Base-by-base conservation (phyloP, 2,329 filamentous ascomycete genomes). In the Venturiaceae sp. region DNA sequence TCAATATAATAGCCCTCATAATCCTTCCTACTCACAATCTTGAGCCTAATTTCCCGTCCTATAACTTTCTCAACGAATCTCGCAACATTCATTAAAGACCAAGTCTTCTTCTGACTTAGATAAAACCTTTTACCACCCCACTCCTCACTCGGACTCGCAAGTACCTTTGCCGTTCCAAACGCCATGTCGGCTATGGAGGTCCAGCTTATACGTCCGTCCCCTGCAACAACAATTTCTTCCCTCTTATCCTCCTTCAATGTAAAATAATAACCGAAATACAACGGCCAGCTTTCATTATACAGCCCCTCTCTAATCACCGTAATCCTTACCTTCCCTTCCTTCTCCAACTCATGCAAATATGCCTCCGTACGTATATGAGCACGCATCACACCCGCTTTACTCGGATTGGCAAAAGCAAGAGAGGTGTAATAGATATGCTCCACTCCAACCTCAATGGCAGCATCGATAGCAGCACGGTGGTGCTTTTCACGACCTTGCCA, bases 401-500 rank as follows among this genome's bases (percentile, higher is more conserved):
- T 72, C 1, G 71, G 71, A 39, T 70, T 72, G 16, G 64, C 66
- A 57, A 78, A 77, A 0, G 68, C 74, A 5, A 78, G 68, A 5
- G 70, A 74, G 1, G 74, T 74, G 66, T 77, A 77, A 64, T 76
- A 77, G 47, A 78, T 67, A 62, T 77, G 75, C 60, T 72, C 66
- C 0, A 77, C 70, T 13, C 74, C 72, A 2, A 66, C 72, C 39
- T 68, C 63, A 11, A 70, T 57, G 0, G 75, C 75, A 0, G 75
- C 74, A 28, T 75, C 71, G 9, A 78, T 70, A 13, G 71, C 75
- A 2, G 67, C 67, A 55, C 71, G 71, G 58, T 77, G 75, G 60
- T 77, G 73, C 8, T 67, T 70, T 59, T 77, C 75, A 19, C 75
- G 68, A 11, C 75, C 75, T 21, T 69, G 53, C 60, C 73, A 73